Evolutionary conservation across 768 basidiomycete species (phyloP).

Genomic region (Astraeus odoratus): DNA sequence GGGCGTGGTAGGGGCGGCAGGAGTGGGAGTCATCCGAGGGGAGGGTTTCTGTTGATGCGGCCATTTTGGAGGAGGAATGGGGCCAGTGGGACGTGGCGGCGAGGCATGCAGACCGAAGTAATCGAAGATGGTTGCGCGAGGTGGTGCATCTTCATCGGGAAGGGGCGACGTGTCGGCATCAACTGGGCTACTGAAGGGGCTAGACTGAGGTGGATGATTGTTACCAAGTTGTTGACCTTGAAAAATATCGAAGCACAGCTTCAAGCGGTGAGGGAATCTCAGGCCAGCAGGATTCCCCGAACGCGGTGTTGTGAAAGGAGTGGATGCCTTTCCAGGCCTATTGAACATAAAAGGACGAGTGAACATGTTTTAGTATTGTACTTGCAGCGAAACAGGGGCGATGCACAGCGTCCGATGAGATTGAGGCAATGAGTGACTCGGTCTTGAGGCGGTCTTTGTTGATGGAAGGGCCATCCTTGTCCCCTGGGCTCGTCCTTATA

Average conservation of each 20-base stretch:
- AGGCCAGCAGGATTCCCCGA: conserved; percentile 18
- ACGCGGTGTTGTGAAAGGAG: conserved; percentile 4
- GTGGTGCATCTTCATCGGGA: conserved; percentile 7
- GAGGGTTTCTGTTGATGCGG: background rate
- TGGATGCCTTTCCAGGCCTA: conserved; percentile 12
- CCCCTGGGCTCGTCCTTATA: background rate
- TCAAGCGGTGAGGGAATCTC: conserved; percentile 17
- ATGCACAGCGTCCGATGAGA: background rate
- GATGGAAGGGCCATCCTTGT: background rate
- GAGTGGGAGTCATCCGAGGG: background rate
- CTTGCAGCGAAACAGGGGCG: background rate
- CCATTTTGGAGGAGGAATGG: background rate
- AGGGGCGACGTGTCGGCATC: background rate
- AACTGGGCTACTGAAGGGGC: conserved; percentile 14
- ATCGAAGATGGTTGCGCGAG: conserved; percentile 5
- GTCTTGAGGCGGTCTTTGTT: background rate
- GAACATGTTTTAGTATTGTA: background rate
- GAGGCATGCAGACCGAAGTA: background rate
- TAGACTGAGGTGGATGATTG: conserved; percentile 10
- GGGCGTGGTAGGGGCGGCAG: background rate
- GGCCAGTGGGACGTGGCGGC: background rate
- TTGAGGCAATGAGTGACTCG: background rate
- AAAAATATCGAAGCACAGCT: conserved; percentile 16
- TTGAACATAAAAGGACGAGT: conserved; percentile 4
- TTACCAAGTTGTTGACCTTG: conserved; percentile 6